Evolutionary conservation across 345 rosid genomes (phyloP).

Genomic region (Eucalyptus decipiens): DNA sequence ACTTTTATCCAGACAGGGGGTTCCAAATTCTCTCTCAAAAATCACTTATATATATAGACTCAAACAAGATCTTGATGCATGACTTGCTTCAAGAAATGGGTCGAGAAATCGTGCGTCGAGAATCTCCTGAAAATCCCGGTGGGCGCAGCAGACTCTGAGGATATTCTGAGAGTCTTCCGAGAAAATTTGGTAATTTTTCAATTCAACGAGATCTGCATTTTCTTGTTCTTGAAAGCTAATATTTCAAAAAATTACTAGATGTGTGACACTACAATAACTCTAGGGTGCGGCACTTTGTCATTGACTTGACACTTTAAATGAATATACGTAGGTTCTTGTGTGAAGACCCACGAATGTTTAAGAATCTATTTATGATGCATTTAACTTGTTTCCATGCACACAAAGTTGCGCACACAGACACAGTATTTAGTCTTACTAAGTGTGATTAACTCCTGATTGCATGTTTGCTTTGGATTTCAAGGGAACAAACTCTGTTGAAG

Average conservation of each 20-base stretch:
- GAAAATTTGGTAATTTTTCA: background rate
- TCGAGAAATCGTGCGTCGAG: constrained; percentile 1
- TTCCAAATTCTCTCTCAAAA: background rate
- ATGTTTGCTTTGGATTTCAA: background rate
- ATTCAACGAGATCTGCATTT: background rate
- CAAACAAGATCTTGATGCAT: constrained; percentile 9
- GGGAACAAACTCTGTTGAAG: constrained; percentile 9
- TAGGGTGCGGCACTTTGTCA: background rate
- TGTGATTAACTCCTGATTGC: background rate
- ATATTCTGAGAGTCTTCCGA: background rate
- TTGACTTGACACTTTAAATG: background rate
- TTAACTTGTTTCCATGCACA: background rate
- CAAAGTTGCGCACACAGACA: background rate
- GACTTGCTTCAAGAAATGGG: constrained; percentile 16
- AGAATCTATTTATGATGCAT: background rate
- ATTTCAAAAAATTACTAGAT: background rate
- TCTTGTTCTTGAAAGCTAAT: background rate
- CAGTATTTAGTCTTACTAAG: accelerated
- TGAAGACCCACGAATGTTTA: background rate
- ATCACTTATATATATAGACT: background rate
- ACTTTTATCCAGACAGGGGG: background rate
- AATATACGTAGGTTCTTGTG: accelerated
- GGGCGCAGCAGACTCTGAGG: constrained; percentile 3
- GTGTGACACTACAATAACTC: background rate
- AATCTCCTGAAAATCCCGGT: constrained; percentile 5